phyloP scores from a whole-genome alignment of 177 flowering plant species.

The Vitis hybrid region DNA sequence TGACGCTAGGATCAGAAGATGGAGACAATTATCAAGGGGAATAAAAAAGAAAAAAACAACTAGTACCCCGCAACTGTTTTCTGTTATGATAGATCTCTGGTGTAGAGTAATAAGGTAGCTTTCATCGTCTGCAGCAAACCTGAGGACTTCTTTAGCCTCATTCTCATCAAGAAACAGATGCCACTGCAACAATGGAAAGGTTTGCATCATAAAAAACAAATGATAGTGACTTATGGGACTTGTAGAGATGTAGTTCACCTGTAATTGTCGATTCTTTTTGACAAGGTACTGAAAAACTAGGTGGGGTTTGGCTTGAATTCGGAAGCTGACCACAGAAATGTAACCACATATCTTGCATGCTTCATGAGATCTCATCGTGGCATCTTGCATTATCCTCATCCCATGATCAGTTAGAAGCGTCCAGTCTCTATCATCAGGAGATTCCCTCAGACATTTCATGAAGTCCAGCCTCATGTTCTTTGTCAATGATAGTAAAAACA shows the following conservation, averaged over 20 bases:
- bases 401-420: neutral
- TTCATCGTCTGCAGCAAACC: no score
- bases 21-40: neutral
- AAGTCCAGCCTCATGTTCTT: neutral
- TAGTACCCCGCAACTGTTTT: no score
- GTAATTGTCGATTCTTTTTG: neutral
- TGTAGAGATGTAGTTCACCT: neutral
- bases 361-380: neutral
- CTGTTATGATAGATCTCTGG: no score
- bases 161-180: no score
- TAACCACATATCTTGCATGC: neutral
- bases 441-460: neutral
- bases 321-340: slow-evolving; percentile 1
- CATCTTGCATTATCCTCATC: neutral
- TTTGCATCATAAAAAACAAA: neutral
- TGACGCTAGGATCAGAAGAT: neutral
- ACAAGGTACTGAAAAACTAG: neutral
- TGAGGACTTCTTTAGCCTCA: no score
- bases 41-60: neutral
- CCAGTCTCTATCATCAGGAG: neutral
- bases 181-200: slow-evolving; percentile 3
- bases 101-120: no score
- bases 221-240: neutral
- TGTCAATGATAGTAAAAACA: neutral
- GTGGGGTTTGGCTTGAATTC: slow-evolving; percentile 4